phyloP scores from a whole-genome alignment of 192 early-diverging fungal species.

The Backusella morwellensis region DNA sequence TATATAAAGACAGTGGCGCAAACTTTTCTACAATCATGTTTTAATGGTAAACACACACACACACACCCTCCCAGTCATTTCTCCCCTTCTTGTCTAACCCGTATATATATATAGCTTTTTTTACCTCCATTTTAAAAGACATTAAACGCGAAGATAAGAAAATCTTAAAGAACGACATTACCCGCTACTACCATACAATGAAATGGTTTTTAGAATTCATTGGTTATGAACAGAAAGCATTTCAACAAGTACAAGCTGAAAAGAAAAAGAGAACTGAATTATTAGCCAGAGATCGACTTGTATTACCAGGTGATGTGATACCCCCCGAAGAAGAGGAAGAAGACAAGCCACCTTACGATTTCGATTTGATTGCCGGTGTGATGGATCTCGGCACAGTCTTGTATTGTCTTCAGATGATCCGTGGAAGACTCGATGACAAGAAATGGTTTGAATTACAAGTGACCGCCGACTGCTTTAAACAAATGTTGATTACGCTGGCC shows the following conservation, averaged over 20 bases:
- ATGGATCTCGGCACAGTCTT: constrained; percentile 34
- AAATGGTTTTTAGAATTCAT: constrained; percentile 39
- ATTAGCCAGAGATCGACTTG: neutral
- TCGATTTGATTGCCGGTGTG: constrained; percentile 33
- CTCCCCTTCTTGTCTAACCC: neutral
- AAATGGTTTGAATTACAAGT: constrained; percentile 48
- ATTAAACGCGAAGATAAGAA: constrained; percentile 41
- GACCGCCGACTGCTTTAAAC: constrained; percentile 57
- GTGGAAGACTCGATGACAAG: constrained; percentile 27
- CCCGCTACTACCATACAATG: constrained; percentile 40
- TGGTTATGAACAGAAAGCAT: constrained; percentile 9
- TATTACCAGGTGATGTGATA: constrained; percentile 1
- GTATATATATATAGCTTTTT: constrained; percentile 26
- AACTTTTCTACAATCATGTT: constrained; percentile 40
- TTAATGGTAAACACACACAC: constrained; percentile 39
- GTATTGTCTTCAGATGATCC: constrained; percentile 35
- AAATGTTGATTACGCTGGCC: constrained; percentile 57
- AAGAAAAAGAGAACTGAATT: neutral
- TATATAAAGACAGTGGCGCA: constrained; percentile 28
- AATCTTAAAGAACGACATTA: constrained; percentile 38
- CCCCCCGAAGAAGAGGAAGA: neutral
- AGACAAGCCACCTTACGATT: constrained; percentile 28
- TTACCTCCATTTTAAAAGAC: constrained; percentile 35
- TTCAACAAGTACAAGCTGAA: neutral
- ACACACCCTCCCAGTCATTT: neutral